Evolutionary conservation across 495 filamentous ascomycete genomes (phyloP).

Genomic region (Lophiotrema nucula): DNA sequence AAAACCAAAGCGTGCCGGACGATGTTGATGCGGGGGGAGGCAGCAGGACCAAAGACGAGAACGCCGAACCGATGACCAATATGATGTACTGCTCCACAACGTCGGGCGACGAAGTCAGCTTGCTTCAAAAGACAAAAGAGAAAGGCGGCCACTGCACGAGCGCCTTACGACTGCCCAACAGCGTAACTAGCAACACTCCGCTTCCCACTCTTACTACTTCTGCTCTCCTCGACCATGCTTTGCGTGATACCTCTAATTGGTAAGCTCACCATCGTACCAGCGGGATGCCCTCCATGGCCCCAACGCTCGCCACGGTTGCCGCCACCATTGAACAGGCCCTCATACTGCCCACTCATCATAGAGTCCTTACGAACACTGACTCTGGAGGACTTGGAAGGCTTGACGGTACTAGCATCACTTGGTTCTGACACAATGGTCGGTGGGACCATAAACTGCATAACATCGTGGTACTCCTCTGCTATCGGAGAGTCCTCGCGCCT

Average conservation of each 20-base stretch:
- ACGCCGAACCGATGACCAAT: not conserved
- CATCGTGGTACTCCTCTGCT: not conserved
- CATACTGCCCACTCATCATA: constrained; percentile 7
- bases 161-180: constrained; percentile 14
- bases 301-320: too few species aligned
- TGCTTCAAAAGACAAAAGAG: too few species aligned
- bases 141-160: not conserved
- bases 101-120: not conserved
- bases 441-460: not conserved
- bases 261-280: constrained; percentile 23
- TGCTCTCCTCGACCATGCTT: constrained; percentile 30
- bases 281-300: too few species aligned
- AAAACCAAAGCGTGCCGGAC: not conserved
- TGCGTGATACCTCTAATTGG: constrained; percentile 34
- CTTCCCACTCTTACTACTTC: constrained; percentile 16
- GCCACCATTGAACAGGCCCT: constrained; percentile 8
- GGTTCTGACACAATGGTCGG: constrained; percentile 28
- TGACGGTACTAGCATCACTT: constrained; percentile 34
- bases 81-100: not conserved
- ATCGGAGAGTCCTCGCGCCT: not conserved
- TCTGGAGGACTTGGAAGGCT: constrained; percentile 15
- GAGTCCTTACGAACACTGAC: constrained; percentile 20
- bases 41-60: not conserved
- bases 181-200: constrained; percentile 34
- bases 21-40: not conserved